A percentile compares a stretch with the other conserved stretches of the same genome.
These are phyloP conservation scores for Pilobolus umbonatus DNA, from an alignment of 192 early-diverging fungal genomes.

Conservation along the genomic window DNA sequence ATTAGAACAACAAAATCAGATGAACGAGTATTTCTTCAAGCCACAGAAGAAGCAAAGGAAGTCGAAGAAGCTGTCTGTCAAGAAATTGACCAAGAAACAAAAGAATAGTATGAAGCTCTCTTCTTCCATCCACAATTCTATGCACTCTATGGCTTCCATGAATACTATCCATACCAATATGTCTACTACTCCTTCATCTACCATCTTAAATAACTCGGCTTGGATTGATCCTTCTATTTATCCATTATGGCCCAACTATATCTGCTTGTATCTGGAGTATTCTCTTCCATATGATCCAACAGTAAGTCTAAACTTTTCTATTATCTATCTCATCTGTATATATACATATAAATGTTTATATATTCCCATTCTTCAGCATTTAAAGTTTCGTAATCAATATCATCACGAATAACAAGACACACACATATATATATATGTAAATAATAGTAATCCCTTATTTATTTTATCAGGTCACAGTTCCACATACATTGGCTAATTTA, in stretches of 20 bases:
- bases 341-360: no score
- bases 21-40: no score
- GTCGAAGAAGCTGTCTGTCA: not conserved
- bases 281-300: constrained; percentile 23
- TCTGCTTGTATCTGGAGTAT: constrained; percentile 36
- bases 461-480: constrained; percentile 14
- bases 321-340: no score
- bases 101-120: not conserved
- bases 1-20: no score
- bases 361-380: no score
- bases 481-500: constrained; percentile 33
- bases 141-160: not conserved
- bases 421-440: no score
- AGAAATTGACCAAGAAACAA: not conserved
- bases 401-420: no score
- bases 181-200: not conserved
- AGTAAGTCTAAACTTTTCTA: constrained; percentile 3
- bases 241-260: constrained; percentile 38
- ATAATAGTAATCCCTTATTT: no score
- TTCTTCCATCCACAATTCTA: not conserved
- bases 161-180: constrained; percentile 2
- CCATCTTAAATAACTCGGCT: constrained; percentile 3
- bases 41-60: not conserved
- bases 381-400: no score
- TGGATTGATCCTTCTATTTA: not conserved